Evolutionary conservation across 495 filamentous ascomycete genomes (phyloP), one percentile per base, ranked within the genome.

Genomic region (Monascus purpureus): DNA sequence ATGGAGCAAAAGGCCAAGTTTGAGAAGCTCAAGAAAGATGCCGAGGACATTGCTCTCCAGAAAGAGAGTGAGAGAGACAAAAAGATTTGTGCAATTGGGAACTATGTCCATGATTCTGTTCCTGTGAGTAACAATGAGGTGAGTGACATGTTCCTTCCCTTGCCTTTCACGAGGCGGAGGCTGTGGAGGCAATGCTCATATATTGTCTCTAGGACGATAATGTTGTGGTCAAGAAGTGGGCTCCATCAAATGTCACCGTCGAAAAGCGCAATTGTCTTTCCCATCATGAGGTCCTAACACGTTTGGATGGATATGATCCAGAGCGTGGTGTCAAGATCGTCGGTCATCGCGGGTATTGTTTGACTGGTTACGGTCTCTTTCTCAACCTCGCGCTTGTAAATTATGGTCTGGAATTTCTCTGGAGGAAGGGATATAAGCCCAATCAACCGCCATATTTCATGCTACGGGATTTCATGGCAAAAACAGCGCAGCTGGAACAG

Each of bases 391-490:
- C 90, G 4, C 61, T 96, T 22, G 74, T 94, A 46, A 93, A 93
- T 55, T 97, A 94, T 47, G 90, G 87, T 17, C 60, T 94, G 31
- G 80, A 93, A 50, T 95, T 93, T 52, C 70, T 96, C 12, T 69
- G 69, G 51, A 55, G 57, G 52, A 62, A 75, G 59, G 67, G 81
- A 9, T 96, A 92, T 57, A 85, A 66, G n/a, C 75, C 84, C 2
- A 79, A 90, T 33, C 84, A 93, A 49, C 83, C 88, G 8, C 90
- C 90, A 2, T 85, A 86, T 41, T 93, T 97, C 63, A 96, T 96
- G 90, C 69, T 88, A 31, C 78, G 76, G 58, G 82, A 93, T 24
- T 77, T 82, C 53, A 96, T 96, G 92, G 90, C 85, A n/a, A 95
- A 95, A 64, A 97, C 90, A 1, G 90, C 90, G 2, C 92, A 97